Conservation (phyloP, 1,139 yeast species). For the Kurtzmaniella quercitrusa region DNA sequence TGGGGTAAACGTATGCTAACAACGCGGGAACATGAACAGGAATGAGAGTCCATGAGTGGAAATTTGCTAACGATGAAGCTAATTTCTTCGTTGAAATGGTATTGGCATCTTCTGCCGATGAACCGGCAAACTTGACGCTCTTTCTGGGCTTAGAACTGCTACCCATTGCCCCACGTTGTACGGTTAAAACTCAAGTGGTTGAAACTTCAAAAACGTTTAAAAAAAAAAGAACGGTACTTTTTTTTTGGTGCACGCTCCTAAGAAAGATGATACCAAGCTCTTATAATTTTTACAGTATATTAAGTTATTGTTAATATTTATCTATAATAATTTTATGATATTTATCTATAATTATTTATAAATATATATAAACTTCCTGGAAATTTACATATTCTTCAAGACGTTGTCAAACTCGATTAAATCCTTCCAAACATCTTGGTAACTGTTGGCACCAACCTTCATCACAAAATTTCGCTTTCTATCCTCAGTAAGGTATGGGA, state of each 20-base stretch:
- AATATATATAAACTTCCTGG: too few relatives aligned
- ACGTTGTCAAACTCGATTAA: constrained; percentile 49
- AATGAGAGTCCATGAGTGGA: constrained; percentile 7
- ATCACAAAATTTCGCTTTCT: constrained; percentile 49
- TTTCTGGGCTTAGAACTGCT: neutral
- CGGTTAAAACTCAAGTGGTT: neutral
- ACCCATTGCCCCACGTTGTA: neutral
- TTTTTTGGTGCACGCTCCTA: too few relatives aligned
- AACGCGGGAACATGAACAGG: constrained; percentile 8
- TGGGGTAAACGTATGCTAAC: constrained; percentile 12
- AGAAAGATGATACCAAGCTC: too few relatives aligned
- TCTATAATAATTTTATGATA: too few relatives aligned
- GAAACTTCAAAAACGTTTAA: neutral
- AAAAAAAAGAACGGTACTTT: too few relatives aligned
- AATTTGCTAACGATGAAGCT: constrained; percentile 2
- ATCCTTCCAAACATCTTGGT: constrained; percentile 65
- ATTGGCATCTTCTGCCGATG: neutral
- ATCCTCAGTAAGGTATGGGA: constrained; percentile 53
- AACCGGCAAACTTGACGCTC: constrained; percentile 1
- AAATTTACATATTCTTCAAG: constrained; percentile 24
- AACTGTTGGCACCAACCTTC: constrained; percentile 52
- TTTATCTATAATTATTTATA: too few relatives aligned
- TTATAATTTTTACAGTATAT: too few relatives aligned
- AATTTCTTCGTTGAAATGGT: neutral
- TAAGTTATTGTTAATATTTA: too few relatives aligned